phyloP scores from a whole-genome alignment of 2,329 filamentous ascomycete genomes.

The Claviceps africana region DNA sequence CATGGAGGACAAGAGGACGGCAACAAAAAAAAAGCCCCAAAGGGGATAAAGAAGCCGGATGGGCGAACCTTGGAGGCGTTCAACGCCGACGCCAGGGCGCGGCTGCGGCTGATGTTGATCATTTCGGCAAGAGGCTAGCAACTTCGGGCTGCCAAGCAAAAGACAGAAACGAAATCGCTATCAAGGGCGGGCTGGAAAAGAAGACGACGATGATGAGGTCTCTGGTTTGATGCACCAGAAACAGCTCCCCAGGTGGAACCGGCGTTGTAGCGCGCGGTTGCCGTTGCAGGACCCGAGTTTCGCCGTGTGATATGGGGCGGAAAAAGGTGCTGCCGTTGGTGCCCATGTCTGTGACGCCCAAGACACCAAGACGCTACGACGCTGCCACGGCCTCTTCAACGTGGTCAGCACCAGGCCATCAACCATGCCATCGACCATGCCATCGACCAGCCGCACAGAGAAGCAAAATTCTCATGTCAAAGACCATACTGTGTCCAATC shows the following conservation, averaged over 20 bases:
- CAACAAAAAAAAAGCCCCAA: constrained; percentile 3
- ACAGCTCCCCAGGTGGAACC: constrained; percentile 10
- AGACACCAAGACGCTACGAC: too few species aligned
- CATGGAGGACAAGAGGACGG: neutral
- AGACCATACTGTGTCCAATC: constrained; percentile 4
- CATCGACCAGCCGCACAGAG: neutral
- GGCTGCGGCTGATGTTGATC: constrained; percentile 78
- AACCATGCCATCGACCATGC: too few species aligned
- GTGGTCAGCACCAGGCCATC: too few species aligned
- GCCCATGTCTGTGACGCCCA: neutral
- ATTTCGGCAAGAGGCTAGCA: constrained; percentile 35
- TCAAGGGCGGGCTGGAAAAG: constrained; percentile 1
- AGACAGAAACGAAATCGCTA: constrained; percentile 9
- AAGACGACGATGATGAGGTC: constrained; percentile 4
- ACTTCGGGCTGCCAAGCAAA: constrained; percentile 7
- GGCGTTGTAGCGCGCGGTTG: constrained; percentile 5
- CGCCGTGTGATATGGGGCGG: constrained; percentile 7
- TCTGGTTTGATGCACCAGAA: constrained; percentile 3
- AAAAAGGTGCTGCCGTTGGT: constrained; percentile 6
- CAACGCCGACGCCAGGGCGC: constrained; percentile 67
- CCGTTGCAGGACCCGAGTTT: constrained; percentile 9
- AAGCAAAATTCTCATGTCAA: neutral
- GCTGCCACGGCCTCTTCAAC: too few species aligned
- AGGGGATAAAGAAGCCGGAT: neutral
- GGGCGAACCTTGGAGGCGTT: constrained; percentile 58